These are phyloP conservation scores for Spergularia azorica DNA, from an alignment of 179 eudicot genomes.

Conservation along the genomic window DNA sequence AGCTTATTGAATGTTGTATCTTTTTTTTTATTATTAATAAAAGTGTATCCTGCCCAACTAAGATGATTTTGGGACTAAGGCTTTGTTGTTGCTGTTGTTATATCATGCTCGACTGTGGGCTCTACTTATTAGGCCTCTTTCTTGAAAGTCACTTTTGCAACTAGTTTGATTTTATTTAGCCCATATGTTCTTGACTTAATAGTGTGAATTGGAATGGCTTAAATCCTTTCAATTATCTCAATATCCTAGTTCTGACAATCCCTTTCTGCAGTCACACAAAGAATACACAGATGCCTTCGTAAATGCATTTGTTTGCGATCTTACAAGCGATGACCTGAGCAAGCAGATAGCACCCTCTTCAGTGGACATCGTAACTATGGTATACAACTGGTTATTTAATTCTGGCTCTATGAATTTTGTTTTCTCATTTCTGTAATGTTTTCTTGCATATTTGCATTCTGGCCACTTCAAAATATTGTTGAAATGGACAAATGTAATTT, in stretches of 20 bases:
- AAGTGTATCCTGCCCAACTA: not conserved
- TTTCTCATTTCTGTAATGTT: not conserved
- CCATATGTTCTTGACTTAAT: not conserved
- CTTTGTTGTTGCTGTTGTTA: not conserved
- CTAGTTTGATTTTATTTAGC: not conserved
- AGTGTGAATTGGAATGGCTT: not conserved
- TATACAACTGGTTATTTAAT: slow-evolving; percentile 29
- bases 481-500: not conserved
- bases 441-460: not conserved
- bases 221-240: not conserved
- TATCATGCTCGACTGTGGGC: not conserved
- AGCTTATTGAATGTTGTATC: too few relatives aligned
- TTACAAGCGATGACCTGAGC: slow-evolving; percentile 75
- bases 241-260: slow-evolving; percentile 9
- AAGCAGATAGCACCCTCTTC: slow-evolving; percentile 70
- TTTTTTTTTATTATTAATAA: not conserved
- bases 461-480: not conserved
- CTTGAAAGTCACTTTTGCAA: slow-evolving; percentile 6
- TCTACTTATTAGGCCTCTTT: not conserved
- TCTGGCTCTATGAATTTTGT: not conserved
- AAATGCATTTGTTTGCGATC: slow-evolving; percentile 92
- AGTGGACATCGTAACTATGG: slow-evolving; percentile 96
- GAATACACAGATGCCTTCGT: slow-evolving; percentile 66
- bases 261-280: slow-evolving; percentile 65
- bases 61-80: too few relatives aligned